Evolutionary conservation across 2,329 filamentous ascomycete genomes (phyloP), one percentile per base, ranked within the genome.

Genomic region (Pseudogymnoascus sp.): DNA sequence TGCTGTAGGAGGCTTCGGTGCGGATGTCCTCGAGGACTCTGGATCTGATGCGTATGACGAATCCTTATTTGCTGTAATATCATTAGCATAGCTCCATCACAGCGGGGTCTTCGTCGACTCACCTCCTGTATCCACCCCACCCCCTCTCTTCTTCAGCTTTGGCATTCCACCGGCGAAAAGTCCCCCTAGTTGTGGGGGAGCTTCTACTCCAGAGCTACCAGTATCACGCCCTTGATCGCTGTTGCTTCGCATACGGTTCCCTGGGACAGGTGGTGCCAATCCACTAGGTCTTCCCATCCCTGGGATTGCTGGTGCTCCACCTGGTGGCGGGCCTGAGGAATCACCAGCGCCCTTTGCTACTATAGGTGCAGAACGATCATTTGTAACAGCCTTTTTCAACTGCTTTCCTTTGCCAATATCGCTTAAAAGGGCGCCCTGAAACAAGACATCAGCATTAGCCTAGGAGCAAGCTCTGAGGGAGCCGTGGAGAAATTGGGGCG

Each of bases 131-230:
- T 91, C 82, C 62, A 93, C 79, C 38, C 88, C 88, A 57, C 90
- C 92, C 61, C 91, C 89, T 2, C 87, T 82, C 77, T 95, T 97
- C 73, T 90, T 89, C 70, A 99, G 73, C 76, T 97, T 97, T 2
- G 94, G 94, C 84, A 97, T 97, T 37, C 93, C 94, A 36, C 91
- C 92, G 1, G 90, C 91, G 71, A 99, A 96, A 25, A 99, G 74
- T 1, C 94, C 94, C 30, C 80, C 93, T 9, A 97, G 75, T 72
- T 97, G 93, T 9, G 91, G 91, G 57, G 90, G 84, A 18, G 84
- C 74, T 20, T 87, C 82, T 66, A 80, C 74, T 1, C 75, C 75
- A 11, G 71, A 71, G 3, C 74, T 71, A 41, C 68, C 71, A 38
- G 71, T 71, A 63, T 79, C 76, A 64, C 76, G 75, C 50, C 80